Evolutionary conservation across 768 basidiomycete species (phyloP).

Genomic region (Lyophyllum semitale): DNA sequence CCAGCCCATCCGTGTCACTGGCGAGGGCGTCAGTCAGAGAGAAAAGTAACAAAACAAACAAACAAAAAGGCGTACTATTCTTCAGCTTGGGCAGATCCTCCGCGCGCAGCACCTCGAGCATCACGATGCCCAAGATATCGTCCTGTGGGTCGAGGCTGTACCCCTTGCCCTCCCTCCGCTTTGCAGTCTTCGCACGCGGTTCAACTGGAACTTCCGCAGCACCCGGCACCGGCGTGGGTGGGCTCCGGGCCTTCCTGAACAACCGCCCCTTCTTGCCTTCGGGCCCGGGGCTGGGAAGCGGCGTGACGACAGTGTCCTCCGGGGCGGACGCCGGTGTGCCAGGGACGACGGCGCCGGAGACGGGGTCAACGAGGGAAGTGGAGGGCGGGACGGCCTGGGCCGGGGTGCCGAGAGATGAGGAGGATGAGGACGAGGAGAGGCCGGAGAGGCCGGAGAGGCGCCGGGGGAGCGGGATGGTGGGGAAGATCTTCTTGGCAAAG

Average conservation of each 20-base stretch:
- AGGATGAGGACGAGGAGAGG: not conserved
- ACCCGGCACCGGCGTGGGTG: not conserved
- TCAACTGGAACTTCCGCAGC: not conserved
- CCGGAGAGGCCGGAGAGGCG: constrained; percentile 5
- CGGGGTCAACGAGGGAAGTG: not conserved
- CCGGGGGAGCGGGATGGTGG: constrained; percentile 2
- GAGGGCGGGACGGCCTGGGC: not conserved
- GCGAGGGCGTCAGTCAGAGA: not conserved
- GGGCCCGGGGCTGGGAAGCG: not conserved
- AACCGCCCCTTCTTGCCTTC: not conserved
- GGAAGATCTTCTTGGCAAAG: constrained; percentile 4
- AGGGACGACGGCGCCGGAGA: not conserved
- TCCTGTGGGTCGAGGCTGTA: constrained; percentile 67
- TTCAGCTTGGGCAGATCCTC: constrained; percentile 82
- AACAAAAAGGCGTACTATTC: constrained; percentile 65
- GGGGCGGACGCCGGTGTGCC: constrained; percentile 2
- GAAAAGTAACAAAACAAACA: not conserved
- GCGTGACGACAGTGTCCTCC: not conserved
- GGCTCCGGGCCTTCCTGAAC: not conserved
- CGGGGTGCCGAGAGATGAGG: not conserved
- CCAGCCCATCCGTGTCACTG: constrained; percentile 85
- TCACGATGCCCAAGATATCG: constrained; percentile 92
- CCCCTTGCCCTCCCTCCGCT: constrained; percentile 24
- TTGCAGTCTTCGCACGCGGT: no score
- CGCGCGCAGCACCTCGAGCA: constrained; percentile 88